Percentiles rank a stretch among this genome's conserved stretches.
Conservation (phyloP, 257 asterid genomes). For the Gentiana macrophylla region DNA sequence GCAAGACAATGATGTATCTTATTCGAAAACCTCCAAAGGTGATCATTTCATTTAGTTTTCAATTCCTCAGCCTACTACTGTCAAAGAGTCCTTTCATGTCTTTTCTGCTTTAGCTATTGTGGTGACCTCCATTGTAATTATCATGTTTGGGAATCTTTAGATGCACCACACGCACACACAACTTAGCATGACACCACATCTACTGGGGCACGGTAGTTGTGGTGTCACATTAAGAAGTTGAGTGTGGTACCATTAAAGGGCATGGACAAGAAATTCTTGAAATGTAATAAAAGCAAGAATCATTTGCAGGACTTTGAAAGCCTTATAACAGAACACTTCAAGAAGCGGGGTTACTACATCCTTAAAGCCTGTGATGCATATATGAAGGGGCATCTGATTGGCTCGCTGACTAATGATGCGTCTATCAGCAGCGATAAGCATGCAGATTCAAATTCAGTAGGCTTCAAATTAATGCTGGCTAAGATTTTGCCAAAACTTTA, state of each 20-base stretch:
- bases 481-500: slow-evolving; percentile 75
- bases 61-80: too few species aligned
- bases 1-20: slow-evolving; percentile 91
- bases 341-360: slow-evolving; percentile 70
- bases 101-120: background rate
- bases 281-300: background rate
- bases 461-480: slow-evolving; percentile 88
- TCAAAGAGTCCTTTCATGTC: too few species aligned
- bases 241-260: too few species aligned
- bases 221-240: too few species aligned
- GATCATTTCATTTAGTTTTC: slow-evolving; percentile 6
- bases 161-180: too few species aligned
- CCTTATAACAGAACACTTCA: slow-evolving; percentile 68
- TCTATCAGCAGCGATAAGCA: slow-evolving; percentile 22
- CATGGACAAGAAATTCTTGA: background rate
- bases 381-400: slow-evolving; percentile 84
- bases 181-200: too few species aligned
- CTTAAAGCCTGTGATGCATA: slow-evolving; percentile 94
- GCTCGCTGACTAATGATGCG: slow-evolving; percentile 71
- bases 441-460: slow-evolving; percentile 63
- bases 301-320: slow-evolving; percentile 76
- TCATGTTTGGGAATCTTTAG: background rate
- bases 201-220: too few species aligned
- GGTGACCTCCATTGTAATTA: background rate
- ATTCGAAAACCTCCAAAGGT: slow-evolving; percentile 97